Conservation (phyloP, 2,329 filamentous ascomycete species). For the Hypocreales sp. region DNA sequence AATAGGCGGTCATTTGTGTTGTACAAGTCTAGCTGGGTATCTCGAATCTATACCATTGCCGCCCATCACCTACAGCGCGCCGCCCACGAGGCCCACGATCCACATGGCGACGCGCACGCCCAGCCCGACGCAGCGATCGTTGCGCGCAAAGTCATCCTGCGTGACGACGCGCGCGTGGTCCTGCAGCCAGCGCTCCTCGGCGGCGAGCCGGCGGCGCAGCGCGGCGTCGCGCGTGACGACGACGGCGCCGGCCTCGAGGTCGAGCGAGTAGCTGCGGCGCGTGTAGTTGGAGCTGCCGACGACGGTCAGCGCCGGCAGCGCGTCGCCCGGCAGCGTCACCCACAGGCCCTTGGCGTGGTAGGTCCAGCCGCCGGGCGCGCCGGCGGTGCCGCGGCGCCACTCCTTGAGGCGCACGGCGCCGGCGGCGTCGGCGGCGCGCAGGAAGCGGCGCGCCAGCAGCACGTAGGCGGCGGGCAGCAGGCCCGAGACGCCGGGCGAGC, state of each 20-base stretch:
- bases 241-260: conserved; percentile 78
- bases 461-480: conserved; percentile 89
- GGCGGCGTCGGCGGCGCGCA: conserved; percentile 38
- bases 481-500: conserved; percentile 73
- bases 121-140: conserved; percentile 70
- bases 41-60: conserved; percentile 2
- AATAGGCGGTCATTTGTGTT: too few species aligned
- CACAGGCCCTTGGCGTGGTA: conserved; percentile 96
- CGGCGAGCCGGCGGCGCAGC: conserved; percentile 56
- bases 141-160: conserved; percentile 63
- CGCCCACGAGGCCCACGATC: conserved; percentile 75
- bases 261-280: conserved; percentile 78
- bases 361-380: conserved; percentile 76
- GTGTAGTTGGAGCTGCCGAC: conserved; percentile 95
- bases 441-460: conserved; percentile 67
- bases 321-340: conserved; percentile 56
- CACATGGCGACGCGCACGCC: conserved; percentile 85
- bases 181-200: conserved; percentile 70
- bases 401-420: conserved; percentile 61
- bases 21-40: too few species aligned
- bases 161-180: conserved; percentile 54
- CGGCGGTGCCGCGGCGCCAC: conserved; percentile 73
- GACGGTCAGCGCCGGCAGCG: conserved; percentile 60
- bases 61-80: conserved; percentile 50
- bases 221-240: conserved; percentile 66